phyloP scores from a whole-genome alignment of 768 basidiomycete genomes.

The Saitozyma podzolica region DNA sequence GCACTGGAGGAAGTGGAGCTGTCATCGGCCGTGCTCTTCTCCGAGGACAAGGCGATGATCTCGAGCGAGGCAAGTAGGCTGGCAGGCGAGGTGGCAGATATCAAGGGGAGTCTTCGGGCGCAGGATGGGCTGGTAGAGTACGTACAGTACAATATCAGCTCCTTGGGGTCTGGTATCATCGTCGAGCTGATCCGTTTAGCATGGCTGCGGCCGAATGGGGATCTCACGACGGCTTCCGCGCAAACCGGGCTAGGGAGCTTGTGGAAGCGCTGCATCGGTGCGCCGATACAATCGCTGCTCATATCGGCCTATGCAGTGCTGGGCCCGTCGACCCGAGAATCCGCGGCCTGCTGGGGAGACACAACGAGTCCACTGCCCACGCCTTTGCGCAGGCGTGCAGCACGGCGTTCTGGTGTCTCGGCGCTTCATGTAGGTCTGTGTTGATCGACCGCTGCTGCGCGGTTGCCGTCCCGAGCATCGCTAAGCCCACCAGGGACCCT shows the following conservation, averaged over 20 bases:
- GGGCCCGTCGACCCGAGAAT: slow-evolving; percentile 2
- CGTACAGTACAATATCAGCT: background rate
- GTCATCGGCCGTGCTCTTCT: background rate
- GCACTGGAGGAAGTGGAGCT: slow-evolving; percentile 7
- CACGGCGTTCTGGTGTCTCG: slow-evolving; percentile 8
- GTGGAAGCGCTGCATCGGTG: slow-evolving; percentile 13
- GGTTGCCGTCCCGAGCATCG: too few relatives aligned
- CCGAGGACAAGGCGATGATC: background rate
- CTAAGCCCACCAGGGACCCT: slow-evolving; percentile 5
- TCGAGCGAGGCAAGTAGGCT: background rate
- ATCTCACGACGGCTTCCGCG: slow-evolving; percentile 7
- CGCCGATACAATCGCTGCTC: slow-evolving; percentile 6
- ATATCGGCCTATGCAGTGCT: slow-evolving; percentile 1
- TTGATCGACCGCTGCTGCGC: too few relatives aligned
- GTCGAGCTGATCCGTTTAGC: background rate
- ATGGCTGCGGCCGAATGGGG: slow-evolving; percentile 11
- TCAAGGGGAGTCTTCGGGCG: slow-evolving; percentile 3
- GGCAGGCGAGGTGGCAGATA: background rate
- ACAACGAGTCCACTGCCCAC: slow-evolving; percentile 3
- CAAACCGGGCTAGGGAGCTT: slow-evolving; percentile 1
- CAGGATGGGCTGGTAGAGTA: slow-evolving; percentile 14
- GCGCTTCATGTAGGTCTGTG: slow-evolving; percentile 4
- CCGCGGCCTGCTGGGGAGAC: background rate
- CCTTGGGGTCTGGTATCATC: background rate
- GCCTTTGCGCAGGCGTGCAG: slow-evolving; percentile 7